phyloP scores from a whole-genome alignment of 2,329 filamentous ascomycete genomes.

The Clonostachys solani region DNA sequence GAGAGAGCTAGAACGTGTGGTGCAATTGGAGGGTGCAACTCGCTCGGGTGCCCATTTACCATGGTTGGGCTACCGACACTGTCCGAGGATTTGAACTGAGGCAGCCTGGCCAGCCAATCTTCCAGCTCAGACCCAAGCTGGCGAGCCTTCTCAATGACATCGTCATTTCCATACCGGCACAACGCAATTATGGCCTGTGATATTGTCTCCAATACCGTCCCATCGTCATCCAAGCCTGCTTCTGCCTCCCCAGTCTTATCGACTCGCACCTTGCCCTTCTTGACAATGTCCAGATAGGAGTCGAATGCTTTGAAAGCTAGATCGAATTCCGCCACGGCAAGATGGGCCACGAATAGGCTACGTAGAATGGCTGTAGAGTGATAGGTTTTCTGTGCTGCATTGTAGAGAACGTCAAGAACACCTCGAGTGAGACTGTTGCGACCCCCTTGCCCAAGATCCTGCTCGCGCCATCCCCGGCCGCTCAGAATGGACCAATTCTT shows the following conservation, averaged over 20 bases:
- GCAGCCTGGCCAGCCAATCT: slow-evolving; percentile 65
- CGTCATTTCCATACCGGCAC: slow-evolving; percentile 72
- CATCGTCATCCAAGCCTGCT: slow-evolving; percentile 72
- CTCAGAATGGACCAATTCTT: slow-evolving; percentile 82
- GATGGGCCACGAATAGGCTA: slow-evolving; percentile 82
- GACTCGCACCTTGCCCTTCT: slow-evolving; percentile 77
- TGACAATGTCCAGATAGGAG: slow-evolving; percentile 85
- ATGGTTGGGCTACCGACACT: slow-evolving; percentile 7
- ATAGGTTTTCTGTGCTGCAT: slow-evolving; percentile 87
- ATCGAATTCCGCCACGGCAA: slow-evolving; percentile 86
- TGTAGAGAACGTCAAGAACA: slow-evolving; percentile 84
- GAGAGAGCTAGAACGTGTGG: slow-evolving; percentile 61
- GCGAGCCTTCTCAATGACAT: slow-evolving; percentile 75
- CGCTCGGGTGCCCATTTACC: background rate
- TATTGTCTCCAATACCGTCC: slow-evolving; percentile 71
- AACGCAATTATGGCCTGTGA: slow-evolving; percentile 76
- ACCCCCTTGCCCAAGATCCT: slow-evolving; percentile 77
- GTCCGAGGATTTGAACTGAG: slow-evolving; percentile 19
- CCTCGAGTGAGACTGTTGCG: slow-evolving; percentile 70
- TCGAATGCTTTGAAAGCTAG: slow-evolving; percentile 87
- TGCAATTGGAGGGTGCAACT: slow-evolving; percentile 41
- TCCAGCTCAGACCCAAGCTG: slow-evolving; percentile 68
- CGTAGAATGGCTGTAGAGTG: slow-evolving; percentile 88
- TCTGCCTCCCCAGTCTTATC: slow-evolving; percentile 73
- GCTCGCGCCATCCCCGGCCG: slow-evolving; percentile 73